Conservation (phyloP, 352 stramenopile species). For the Pythium sukuiense region DNA sequence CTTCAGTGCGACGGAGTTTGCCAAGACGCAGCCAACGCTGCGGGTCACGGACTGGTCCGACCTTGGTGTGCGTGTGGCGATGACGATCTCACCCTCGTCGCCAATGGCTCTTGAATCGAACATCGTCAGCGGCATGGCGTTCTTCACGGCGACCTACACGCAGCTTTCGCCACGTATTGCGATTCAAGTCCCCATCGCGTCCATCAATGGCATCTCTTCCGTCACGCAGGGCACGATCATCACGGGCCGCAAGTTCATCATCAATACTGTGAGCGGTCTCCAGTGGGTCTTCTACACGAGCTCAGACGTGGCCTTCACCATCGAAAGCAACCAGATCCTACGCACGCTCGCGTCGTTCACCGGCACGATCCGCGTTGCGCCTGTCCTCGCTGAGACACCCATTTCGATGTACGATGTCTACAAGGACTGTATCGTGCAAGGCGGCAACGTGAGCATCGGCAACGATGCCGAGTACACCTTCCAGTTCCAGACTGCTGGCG, state of each 20-base stretch:
- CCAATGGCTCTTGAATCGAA: conserved; percentile 37
- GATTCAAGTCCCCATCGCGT: conserved; percentile 50
- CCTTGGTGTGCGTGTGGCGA: conserved; percentile 55
- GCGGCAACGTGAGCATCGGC: conserved; percentile 40
- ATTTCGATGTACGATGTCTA: conserved; percentile 57
- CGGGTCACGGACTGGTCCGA: conserved; percentile 66
- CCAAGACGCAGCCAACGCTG: conserved; percentile 37
- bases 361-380: conserved; percentile 44
- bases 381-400: conserved; percentile 40
- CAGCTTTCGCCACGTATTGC: conserved; percentile 51
- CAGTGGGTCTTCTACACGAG: conserved; percentile 61
- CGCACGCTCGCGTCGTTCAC: conserved; percentile 35
- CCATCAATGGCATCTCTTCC: conserved; percentile 42
- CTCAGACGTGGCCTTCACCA: conserved; percentile 33
- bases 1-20: conserved; percentile 60
- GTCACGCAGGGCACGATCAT: conserved; percentile 33
- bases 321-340: conserved; percentile 52
- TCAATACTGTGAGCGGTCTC: conserved; percentile 51
- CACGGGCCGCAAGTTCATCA: conserved; percentile 44
- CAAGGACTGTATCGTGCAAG: conserved; percentile 63
- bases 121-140: conserved; percentile 76
- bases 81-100: conserved; percentile 31
- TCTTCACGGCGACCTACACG: conserved; percentile 58
- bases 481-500: conserved; percentile 54
- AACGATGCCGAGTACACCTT: conserved; percentile 55